Conservation (phyloP, 1,284 basidiomycete genomes). For the Xanthoconium separans region DNA sequence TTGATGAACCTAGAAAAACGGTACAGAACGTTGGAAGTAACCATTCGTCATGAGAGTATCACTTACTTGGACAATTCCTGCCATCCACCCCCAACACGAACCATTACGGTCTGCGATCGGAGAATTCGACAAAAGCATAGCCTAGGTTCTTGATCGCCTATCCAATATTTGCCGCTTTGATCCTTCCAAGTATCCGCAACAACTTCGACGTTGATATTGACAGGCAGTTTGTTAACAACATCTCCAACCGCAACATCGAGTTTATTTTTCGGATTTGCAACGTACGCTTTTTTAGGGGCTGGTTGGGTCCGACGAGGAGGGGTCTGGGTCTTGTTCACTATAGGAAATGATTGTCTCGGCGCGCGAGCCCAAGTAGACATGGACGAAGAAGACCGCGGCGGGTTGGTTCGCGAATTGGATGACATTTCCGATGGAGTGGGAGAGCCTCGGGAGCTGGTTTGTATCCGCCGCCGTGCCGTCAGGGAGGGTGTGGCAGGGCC, state of each 20-base stretch:
- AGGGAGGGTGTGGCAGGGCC: conserved; percentile 37
- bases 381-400: conserved; percentile 43
- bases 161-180: conserved; percentile 94
- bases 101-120: conserved; percentile 93
- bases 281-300: conserved; percentile 62
- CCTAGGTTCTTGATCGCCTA: conserved; percentile 84
- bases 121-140: conserved; percentile 90
- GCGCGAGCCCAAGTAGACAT: conserved; percentile 68
- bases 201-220: conserved; percentile 81
- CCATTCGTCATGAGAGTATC: not conserved
- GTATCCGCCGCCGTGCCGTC: conserved; percentile 41
- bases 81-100: conserved; percentile 95
- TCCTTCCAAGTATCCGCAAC: conserved; percentile 86
- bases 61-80: conserved; percentile 82
- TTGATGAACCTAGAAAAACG: conserved; percentile 68
- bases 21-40: conserved; percentile 3
- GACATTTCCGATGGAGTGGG: conserved; percentile 57
- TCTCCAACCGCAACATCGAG: conserved; percentile 91
- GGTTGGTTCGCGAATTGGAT: conserved; percentile 41
- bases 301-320: conserved; percentile 41
- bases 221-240: conserved; percentile 85
- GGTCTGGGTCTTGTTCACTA: conserved; percentile 42
- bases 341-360: conserved; percentile 56
- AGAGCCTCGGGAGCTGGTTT: conserved; percentile 49
- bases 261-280: conserved; percentile 84